These are phyloP conservation scores for Podaxis sp. DNA, from an alignment of 768 basidiomycete species.

Conservation along the genomic window DNA sequence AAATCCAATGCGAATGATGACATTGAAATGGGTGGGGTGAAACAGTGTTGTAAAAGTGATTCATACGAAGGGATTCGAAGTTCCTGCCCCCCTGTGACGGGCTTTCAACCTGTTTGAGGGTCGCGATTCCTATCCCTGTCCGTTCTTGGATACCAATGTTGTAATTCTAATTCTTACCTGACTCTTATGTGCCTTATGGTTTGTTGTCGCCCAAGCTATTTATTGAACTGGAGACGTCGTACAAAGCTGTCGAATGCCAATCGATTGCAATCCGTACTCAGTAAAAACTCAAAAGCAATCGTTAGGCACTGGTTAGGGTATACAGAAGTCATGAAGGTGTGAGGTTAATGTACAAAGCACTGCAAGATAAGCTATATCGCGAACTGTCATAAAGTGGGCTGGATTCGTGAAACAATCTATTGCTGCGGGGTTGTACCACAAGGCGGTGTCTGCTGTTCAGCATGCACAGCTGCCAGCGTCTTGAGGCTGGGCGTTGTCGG, in stretches of 20 bases:
- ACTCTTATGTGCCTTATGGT: too few species aligned
- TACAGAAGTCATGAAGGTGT: neutral
- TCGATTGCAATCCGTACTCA: neutral
- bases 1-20: neutral
- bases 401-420: neutral
- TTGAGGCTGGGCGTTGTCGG: slow-evolving; percentile 22
- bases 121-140: too few species aligned
- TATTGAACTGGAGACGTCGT: too few species aligned
- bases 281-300: neutral
- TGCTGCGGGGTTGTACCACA: neutral
- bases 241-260: too few species aligned
- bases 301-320: neutral
- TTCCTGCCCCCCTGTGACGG: too few species aligned
- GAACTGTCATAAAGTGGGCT: neutral
- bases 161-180: too few species aligned
- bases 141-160: too few species aligned
- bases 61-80: neutral
- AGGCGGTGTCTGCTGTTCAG: slow-evolving; percentile 13
- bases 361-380: neutral
- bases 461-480: slow-evolving; percentile 30
- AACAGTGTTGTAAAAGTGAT: neutral
- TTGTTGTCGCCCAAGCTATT: too few species aligned
- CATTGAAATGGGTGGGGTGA: neutral
- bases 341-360: slow-evolving; percentile 5
- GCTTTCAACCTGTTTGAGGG: too few species aligned